Base-by-base conservation (phyloP, 78 protist genomes). In the Polysphondylium violaceum region DNA sequence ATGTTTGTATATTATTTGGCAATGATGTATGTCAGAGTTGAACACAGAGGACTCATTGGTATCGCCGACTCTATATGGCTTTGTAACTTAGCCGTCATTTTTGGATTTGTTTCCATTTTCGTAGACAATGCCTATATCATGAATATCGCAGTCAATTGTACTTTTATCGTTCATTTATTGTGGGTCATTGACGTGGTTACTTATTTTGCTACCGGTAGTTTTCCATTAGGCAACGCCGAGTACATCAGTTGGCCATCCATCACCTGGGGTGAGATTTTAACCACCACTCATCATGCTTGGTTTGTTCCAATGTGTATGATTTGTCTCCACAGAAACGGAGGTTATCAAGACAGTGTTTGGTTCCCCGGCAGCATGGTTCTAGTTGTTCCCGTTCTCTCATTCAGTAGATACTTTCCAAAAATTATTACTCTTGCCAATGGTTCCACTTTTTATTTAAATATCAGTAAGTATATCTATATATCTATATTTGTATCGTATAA, bases 201-300 rank as follows among this genome's bases (percentile, higher is more conserved):
- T 43, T 63, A 47, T 33, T 69, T 83, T 8, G 29, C 59, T 12
- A 14, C 55, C 29, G 91, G 91, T 41, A 3, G 35, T 3, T 83
- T 83, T 36, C 91, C 91, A 69, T 35, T 83, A 35, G 91, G 91
- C 17, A 83, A 83, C 58, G 71, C 79, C 8, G 91, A 83, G 33
- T 44, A 29, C 31, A 78, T 68, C 9, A 50, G 31, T 29, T 83
- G 91, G 91, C 91, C 91, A 58, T 44, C 41, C 35, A 83, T 83
- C 16, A 83, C 79, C 25, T 83, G 91, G 91, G 91, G 91, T 59
- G 91, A 83, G 31, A 83, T 83, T 40, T 36, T 83, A 4, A 83
- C 91, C 3, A 69, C 76, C 6, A 83, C 91, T 58, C 91, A 83
- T 59, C 91, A 83, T 43, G 91, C 79, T 31, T 83, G 91, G 91